Conservation (phyloP, 1,284 basidiomycete genomes). For the Pterulicium gracile region DNA sequence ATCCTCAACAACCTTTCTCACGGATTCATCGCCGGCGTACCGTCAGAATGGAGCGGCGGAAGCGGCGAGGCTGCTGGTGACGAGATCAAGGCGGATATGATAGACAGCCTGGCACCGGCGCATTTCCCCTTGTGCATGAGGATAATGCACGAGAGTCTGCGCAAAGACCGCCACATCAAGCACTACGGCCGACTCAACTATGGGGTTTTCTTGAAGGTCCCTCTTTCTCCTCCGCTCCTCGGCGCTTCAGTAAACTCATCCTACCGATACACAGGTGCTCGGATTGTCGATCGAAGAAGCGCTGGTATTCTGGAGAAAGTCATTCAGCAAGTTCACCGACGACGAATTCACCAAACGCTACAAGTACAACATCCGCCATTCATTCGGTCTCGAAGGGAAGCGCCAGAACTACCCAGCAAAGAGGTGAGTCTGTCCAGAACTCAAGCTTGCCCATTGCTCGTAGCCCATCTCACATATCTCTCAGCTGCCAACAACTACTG, state of each 20-base stretch:
- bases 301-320: conserved; percentile 86
- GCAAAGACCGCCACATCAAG: conserved; percentile 79
- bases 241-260: neutral
- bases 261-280: conserved; percentile 59
- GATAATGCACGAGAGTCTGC: conserved; percentile 74
- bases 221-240: conserved; percentile 8
- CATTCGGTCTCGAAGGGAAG: conserved; percentile 90
- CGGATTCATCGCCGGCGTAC: conserved; percentile 88
- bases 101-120: conserved; percentile 78
- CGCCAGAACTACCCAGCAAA: conserved; percentile 92
- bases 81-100: conserved; percentile 85
- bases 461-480: no score
- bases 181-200: conserved; percentile 91
- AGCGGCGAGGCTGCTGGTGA: conserved; percentile 42
- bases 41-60: conserved; percentile 67
- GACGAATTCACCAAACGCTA: conserved; percentile 99
- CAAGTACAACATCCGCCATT: conserved; percentile 95
- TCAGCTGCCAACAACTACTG: conserved; percentile 86
- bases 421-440: conserved; percentile 64
- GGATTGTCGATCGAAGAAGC: conserved; percentile 95
- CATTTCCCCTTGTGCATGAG: conserved; percentile 98
- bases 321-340: conserved; percentile 72
- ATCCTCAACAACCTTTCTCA: conserved; percentile 90
- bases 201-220: conserved; percentile 90
- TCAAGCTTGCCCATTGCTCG: no score